Evolutionary conservation across 305 asterid species (phyloP).

Genomic region (Ilex paraguariensis): DNA sequence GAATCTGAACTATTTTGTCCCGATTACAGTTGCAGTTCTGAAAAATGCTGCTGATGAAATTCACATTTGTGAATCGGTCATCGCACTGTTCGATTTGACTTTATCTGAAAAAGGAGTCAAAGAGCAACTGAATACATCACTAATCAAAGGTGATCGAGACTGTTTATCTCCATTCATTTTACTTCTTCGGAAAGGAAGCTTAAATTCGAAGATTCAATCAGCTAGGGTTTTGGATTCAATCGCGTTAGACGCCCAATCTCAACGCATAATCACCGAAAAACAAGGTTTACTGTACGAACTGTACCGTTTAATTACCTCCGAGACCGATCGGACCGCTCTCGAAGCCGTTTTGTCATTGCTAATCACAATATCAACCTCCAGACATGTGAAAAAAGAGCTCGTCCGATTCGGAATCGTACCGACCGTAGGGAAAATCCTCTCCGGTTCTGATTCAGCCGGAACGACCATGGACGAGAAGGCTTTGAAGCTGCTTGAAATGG

Average conservation of each 20-base stretch:
- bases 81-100: slow-evolving; percentile 49
- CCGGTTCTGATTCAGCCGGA: slow-evolving; percentile 31
- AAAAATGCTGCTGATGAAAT: slow-evolving; percentile 33
- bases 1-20: slow-evolving; percentile 25
- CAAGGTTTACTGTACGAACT: slow-evolving; percentile 46
- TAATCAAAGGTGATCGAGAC: slow-evolving; percentile 31
- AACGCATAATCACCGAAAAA: slow-evolving; percentile 41
- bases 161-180: slow-evolving; percentile 31
- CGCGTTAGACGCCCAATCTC: slow-evolving; percentile 54
- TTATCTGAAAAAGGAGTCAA: slow-evolving; percentile 34
- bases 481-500: slow-evolving; percentile 33
- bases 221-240: slow-evolving; percentile 50
- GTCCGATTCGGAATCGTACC: slow-evolving; percentile 55
- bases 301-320: slow-evolving; percentile 30
- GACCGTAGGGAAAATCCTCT: slow-evolving; percentile 39
- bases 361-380: slow-evolving; percentile 40
- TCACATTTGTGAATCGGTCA: slow-evolving; percentile 42
- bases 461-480: slow-evolving; percentile 39
- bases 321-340: slow-evolving; percentile 23
- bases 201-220: slow-evolving; percentile 46
- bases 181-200: slow-evolving; percentile 43
- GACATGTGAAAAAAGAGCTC: slow-evolving; percentile 59
- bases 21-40: slow-evolving; percentile 30
- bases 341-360: slow-evolving; percentile 59
- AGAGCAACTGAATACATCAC: slow-evolving; percentile 32